Conservation (phyloP, 169 alveolate genomes). For the Perkinsus olseni region DNA sequence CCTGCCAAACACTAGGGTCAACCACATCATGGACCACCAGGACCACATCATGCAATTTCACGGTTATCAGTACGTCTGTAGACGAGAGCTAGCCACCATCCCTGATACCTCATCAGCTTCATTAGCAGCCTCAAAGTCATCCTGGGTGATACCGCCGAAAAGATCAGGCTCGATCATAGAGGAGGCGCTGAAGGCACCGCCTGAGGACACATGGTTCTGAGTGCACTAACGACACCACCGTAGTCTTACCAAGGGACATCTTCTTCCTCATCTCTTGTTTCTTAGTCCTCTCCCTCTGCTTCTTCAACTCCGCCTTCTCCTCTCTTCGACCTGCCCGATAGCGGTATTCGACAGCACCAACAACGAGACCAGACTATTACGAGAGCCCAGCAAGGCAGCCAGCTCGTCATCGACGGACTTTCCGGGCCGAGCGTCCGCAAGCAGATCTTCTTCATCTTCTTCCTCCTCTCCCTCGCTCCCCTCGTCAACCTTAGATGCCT, state of each 20-base stretch:
- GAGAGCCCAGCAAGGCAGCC: neutral
- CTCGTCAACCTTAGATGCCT: constrained; percentile 24
- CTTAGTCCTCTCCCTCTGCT: constrained; percentile 11
- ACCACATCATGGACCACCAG: no score
- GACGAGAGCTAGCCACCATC: no score
- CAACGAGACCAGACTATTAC: constrained; percentile 2
- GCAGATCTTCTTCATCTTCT: constrained; percentile 24
- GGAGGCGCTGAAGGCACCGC: neutral
- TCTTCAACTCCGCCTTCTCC: constrained; percentile 11
- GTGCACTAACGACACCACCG: neutral
- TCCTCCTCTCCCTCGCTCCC: constrained; percentile 38
- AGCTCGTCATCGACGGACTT: neutral
- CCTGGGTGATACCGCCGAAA: neutral
- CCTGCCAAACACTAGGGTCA: neutral
- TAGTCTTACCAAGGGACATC: constrained; percentile 2
- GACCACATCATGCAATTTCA: no score
- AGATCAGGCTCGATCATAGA: neutral
- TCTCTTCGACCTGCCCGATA: constrained; percentile 1
- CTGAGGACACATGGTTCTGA: neutral
- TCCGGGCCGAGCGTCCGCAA: neutral
- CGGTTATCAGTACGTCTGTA: no score
- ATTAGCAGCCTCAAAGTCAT: neutral
- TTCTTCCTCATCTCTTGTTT: constrained; percentile 19
- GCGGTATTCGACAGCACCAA: neutral
- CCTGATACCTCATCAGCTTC: neutral